These are phyloP conservation scores for Marchantia paleacea DNA, from an alignment of 225 moss, liverwort and hornwort species.

Conservation along the genomic window DNA sequence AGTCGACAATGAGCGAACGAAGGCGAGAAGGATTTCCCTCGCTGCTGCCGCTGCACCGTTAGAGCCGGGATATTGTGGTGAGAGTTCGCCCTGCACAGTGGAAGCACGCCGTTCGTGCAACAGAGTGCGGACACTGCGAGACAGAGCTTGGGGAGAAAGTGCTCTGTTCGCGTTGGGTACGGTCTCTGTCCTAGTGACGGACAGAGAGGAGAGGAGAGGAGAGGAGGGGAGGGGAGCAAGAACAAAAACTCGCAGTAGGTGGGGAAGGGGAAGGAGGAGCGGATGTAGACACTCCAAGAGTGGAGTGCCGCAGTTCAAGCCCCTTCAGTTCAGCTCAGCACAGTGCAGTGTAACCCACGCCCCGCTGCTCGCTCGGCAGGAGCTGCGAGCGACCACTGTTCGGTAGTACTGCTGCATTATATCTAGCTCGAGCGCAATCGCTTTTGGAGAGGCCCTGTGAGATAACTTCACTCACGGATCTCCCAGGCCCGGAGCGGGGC, in stretches of 20 bases:
- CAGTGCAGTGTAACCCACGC: background rate
- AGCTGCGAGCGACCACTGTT: too few relatives aligned
- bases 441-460: background rate
- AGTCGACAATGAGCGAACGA: too few relatives aligned
- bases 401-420: too few relatives aligned
- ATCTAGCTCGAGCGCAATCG: background rate
- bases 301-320: background rate
- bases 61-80: background rate
- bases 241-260: constrained; percentile 15
- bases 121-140: constrained; percentile 1
- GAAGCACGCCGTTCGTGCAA: constrained; percentile 12
- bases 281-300: background rate
- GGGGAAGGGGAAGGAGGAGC: background rate
- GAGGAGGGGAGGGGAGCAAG: too few relatives aligned
- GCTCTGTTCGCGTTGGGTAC: background rate
- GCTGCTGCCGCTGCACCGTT: background rate
- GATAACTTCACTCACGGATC: background rate
- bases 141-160: background rate
- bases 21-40: too few relatives aligned
- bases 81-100: background rate
- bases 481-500: background rate
- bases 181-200: background rate
- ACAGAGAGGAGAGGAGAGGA: too few relatives aligned
- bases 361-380: background rate
- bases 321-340: background rate